These are phyloP conservation scores for Phytopythium vexans DNA, from an alignment of 352 stramenopile genomes.

Conservation along the genomic window DNA sequence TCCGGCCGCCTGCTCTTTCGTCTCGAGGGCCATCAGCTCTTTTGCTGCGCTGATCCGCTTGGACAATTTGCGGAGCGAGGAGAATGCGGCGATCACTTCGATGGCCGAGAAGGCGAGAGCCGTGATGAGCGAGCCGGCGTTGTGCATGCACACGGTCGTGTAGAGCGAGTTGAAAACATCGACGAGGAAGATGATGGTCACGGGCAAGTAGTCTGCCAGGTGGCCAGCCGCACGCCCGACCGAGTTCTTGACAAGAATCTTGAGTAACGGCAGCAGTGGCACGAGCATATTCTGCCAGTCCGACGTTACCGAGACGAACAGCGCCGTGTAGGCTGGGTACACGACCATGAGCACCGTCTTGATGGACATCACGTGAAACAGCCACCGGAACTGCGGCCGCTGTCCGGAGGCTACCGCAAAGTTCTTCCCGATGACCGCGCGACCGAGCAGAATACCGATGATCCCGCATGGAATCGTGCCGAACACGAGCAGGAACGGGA, in stretches of 20 bases:
- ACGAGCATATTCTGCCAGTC: constrained; percentile 1
- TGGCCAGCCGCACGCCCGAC: constrained; percentile 12
- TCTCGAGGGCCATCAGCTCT: too few species aligned
- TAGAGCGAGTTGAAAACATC: constrained; percentile 34
- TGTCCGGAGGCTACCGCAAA: not conserved
- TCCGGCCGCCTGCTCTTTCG: too few species aligned
- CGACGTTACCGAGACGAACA: constrained; percentile 6
- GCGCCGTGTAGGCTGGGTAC: constrained; percentile 9
- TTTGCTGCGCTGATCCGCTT: not conserved
- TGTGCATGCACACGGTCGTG: constrained; percentile 23
- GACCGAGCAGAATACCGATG: not conserved
- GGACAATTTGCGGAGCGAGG: not conserved
- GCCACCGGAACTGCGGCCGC: not conserved
- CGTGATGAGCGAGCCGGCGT: constrained; percentile 12
- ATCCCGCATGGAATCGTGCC: constrained; percentile 1
- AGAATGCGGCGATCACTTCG: constrained; percentile 11
- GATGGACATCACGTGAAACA: constrained; percentile 1
- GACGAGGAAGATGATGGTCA: constrained; percentile 26
- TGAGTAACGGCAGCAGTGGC: constrained; percentile 8
- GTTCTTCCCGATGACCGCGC: not conserved
- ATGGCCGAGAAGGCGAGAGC: constrained; percentile 16
- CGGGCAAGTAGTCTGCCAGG: constrained; percentile 22
- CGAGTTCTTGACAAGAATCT: constrained; percentile 22
- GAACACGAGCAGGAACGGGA: constrained; percentile 19
- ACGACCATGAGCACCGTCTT: constrained; percentile 8